Conservation (phyloP, 345 rosid species). For the Jatropha curcas region DNA sequence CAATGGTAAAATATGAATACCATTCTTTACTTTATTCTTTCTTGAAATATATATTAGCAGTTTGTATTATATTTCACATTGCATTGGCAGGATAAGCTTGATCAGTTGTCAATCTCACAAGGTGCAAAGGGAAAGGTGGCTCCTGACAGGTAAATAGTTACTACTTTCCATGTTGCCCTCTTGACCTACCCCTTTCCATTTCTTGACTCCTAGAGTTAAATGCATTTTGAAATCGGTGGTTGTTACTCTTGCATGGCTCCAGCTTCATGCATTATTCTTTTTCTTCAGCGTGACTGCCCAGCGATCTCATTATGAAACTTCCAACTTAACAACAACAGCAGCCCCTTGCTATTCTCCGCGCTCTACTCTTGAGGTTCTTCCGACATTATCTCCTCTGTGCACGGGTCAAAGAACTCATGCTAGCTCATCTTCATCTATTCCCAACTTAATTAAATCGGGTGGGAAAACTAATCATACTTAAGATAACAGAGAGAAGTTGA, state of each 20-base stretch:
- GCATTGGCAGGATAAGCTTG: conserved; percentile 58
- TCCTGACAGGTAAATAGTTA: conserved; percentile 49
- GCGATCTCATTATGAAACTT: conserved; percentile 39
- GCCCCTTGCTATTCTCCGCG: conserved; percentile 46
- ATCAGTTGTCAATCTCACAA: conserved; percentile 33
- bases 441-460: not conserved
- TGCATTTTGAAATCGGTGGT: conserved; percentile 20
- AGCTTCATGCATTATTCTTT: conserved; percentile 52
- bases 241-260: conserved; percentile 28
- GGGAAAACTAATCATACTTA: conserved; percentile 8
- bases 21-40: not conserved
- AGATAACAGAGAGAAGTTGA: conserved; percentile 20
- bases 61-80: not conserved
- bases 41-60: not conserved
- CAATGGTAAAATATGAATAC: conserved; percentile 41
- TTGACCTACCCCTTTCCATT: not conserved
- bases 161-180: conserved; percentile 1
- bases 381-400: conserved; percentile 39
- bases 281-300: conserved; percentile 55
- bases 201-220: not conserved
- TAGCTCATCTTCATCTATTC: conserved; percentile 19
- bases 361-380: conserved; percentile 53
- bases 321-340: conserved; percentile 35
- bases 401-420: conserved; percentile 16
- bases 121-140: conserved; percentile 30